These are phyloP conservation scores for Mycena vitilis DNA, from an alignment of 768 basidiomycete genomes.

Conservation along the genomic window DNA sequence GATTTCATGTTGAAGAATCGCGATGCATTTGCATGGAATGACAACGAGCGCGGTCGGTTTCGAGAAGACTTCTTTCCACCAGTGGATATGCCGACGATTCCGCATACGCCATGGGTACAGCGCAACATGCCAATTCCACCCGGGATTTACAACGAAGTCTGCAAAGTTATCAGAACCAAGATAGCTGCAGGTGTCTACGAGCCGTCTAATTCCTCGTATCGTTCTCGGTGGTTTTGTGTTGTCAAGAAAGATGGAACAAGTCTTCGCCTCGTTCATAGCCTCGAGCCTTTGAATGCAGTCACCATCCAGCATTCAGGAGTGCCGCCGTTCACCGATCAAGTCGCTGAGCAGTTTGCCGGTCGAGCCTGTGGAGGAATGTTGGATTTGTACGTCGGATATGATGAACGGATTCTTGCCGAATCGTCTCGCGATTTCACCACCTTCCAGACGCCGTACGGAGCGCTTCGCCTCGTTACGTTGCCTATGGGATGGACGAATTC, in stretches of 20 bases:
- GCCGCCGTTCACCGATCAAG: slow-evolving; percentile 31
- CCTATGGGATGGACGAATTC: slow-evolving; percentile 47
- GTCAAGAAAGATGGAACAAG: slow-evolving; percentile 36
- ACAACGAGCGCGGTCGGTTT: slow-evolving; percentile 33
- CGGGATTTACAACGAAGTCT: slow-evolving; percentile 36
- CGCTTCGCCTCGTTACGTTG: slow-evolving; percentile 37
- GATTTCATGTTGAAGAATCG: slow-evolving; percentile 35
- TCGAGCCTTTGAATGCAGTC: slow-evolving; percentile 39
- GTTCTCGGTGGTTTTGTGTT: slow-evolving; percentile 37
- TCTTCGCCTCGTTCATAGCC: slow-evolving; percentile 35
- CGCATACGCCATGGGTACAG: slow-evolving; percentile 40
- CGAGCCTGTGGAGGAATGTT: slow-evolving; percentile 19
- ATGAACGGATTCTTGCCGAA: slow-evolving; percentile 41
- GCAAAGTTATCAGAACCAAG: slow-evolving; percentile 24
- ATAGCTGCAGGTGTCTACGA: slow-evolving; percentile 20
- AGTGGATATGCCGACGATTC: slow-evolving; percentile 36
- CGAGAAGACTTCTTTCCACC: slow-evolving; percentile 39
- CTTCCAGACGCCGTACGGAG: slow-evolving; percentile 44
- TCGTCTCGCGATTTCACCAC: slow-evolving; percentile 46
- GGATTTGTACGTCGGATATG: slow-evolving; percentile 43
- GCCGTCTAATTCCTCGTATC: slow-evolving; percentile 29
- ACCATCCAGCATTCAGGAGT: too few species aligned
- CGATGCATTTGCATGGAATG: slow-evolving; percentile 37
- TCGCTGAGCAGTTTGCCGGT: slow-evolving; percentile 16
- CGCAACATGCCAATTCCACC: slow-evolving; percentile 38